Evolutionary conservation across 768 basidiomycete genomes (phyloP).

Genomic region (Coprinellus aureogranulatus): DNA sequence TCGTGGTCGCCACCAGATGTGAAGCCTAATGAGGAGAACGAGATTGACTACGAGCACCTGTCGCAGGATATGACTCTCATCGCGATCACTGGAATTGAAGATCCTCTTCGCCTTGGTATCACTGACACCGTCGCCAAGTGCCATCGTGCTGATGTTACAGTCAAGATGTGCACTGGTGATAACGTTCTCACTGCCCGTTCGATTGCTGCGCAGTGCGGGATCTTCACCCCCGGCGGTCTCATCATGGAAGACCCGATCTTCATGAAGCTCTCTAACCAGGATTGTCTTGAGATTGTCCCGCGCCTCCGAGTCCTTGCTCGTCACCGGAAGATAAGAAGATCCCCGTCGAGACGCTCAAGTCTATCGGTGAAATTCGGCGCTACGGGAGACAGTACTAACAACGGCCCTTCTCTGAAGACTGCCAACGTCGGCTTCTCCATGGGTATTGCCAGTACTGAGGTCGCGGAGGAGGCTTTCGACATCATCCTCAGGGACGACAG

Average conservation of each 20-base stretch:
- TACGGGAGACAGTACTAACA: slow-evolving; percentile 97
- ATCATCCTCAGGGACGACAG: slow-evolving; percentile 99
- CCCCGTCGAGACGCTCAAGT: slow-evolving; percentile 83
- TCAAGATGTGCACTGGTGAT: slow-evolving; percentile 99
- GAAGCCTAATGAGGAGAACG: slow-evolving; percentile 41
- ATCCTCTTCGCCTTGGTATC: slow-evolving; percentile 90
- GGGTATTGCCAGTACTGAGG: slow-evolving; percentile 96
- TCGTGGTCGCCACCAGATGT: slow-evolving; percentile 74
- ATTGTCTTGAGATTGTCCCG: slow-evolving; percentile 82
- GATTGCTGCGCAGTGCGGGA: slow-evolving; percentile 94
- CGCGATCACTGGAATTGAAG: slow-evolving; percentile 92
- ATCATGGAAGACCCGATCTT: slow-evolving; percentile 98
- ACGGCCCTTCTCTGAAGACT: slow-evolving; percentile 92
- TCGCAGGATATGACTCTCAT: slow-evolving; percentile 78
- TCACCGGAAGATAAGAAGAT: slow-evolving; percentile 97
- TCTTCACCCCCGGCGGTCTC: slow-evolving; percentile 89
- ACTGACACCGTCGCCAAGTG: slow-evolving; percentile 86
- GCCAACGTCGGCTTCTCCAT: slow-evolving; percentile 97
- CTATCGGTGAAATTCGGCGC: slow-evolving; percentile 89
- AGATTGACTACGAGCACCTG: slow-evolving; percentile 69
- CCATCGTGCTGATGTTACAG: slow-evolving; percentile 80
- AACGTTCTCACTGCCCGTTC: slow-evolving; percentile 95
- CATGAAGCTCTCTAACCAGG: slow-evolving; percentile 65
- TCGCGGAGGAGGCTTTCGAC: slow-evolving; percentile 98
- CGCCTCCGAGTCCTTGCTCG: slow-evolving; percentile 95